These are phyloP conservation scores for Microbotryum lychnidis-dioicae DNA, from an alignment of 1,284 basidiomycete species.

Conservation along the genomic window DNA sequence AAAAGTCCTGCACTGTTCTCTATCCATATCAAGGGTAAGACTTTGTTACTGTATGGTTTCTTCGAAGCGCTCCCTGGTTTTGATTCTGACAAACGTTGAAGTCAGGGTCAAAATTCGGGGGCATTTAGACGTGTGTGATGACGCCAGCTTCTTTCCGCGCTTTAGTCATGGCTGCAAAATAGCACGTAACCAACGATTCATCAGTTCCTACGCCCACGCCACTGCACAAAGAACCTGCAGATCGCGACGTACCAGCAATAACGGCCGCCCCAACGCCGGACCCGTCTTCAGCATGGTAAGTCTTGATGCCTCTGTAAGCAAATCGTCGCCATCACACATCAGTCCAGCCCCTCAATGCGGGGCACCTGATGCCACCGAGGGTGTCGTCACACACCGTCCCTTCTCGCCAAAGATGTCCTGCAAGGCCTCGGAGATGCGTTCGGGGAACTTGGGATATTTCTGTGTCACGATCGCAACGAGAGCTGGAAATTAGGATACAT, in stretches of 20 bases:
- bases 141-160: conserved; percentile 49
- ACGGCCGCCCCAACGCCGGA: conserved; percentile 93
- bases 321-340: no score
- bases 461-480: conserved; percentile 37
- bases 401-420: conserved; percentile 89
- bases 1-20: no score
- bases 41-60: no score
- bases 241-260: conserved; percentile 63
- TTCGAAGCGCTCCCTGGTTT: no score
- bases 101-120: not conserved
- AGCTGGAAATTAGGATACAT: not conserved
- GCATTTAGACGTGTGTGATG: conserved; percentile 37
- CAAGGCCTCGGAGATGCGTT: conserved; percentile 78
- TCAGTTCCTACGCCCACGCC: not conserved
- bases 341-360: not conserved
- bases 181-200: not conserved
- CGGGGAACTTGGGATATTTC: conserved; percentile 92
- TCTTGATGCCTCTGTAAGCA: conserved; percentile 55
- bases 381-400: conserved; percentile 55
- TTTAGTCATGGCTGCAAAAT: conserved; percentile 54
- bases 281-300: conserved; percentile 87
- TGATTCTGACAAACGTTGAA: no score
- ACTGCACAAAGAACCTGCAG: conserved; percentile 2
- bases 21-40: no score
- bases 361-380: not conserved